These are phyloP conservation scores for Huntiella decipiens DNA, from an alignment of 2,329 filamentous ascomycete species.

Conservation along the genomic window DNA sequence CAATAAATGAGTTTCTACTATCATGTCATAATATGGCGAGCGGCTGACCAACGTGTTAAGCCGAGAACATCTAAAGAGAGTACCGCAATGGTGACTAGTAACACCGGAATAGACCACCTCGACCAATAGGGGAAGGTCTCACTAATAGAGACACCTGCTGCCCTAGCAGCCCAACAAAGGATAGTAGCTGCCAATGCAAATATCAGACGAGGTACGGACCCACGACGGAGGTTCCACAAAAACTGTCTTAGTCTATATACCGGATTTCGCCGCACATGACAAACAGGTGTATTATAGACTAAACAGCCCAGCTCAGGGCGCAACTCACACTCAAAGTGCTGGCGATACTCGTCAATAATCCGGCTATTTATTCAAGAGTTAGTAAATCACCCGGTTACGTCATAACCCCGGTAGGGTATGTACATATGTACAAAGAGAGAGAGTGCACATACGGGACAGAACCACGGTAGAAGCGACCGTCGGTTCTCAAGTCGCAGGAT, in stretches of 20 bases:
- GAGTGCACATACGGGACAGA: conserved; percentile 30
- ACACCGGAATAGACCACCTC: conserved; percentile 2
- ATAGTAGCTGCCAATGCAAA: not conserved
- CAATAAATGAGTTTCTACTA: too few relatives aligned
- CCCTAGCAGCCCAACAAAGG: not conserved
- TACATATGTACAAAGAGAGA: not conserved
- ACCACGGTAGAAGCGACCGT: conserved; percentile 39
- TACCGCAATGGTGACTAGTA: not conserved
- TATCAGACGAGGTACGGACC: not conserved
- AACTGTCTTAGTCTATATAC: not conserved
- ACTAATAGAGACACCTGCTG: not conserved
- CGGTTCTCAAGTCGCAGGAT: conserved; percentile 36
- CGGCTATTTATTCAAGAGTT: conserved; percentile 20
- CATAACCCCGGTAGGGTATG: not conserved
- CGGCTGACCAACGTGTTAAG: too few relatives aligned
- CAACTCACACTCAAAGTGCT: conserved; percentile 42
- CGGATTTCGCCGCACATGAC: conserved; percentile 22
- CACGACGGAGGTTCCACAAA: not conserved
- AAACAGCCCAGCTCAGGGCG: conserved; percentile 36
- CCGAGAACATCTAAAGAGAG: not conserved
- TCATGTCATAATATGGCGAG: too few relatives aligned
- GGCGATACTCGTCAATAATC: conserved; percentile 37
- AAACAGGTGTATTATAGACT: conserved; percentile 30
- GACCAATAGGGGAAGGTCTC: not conserved
- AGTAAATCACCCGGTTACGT: not conserved